Evolutionary conservation across 2,329 filamentous ascomycete species (phyloP).

Genomic region (Venturia pyrina): DNA sequence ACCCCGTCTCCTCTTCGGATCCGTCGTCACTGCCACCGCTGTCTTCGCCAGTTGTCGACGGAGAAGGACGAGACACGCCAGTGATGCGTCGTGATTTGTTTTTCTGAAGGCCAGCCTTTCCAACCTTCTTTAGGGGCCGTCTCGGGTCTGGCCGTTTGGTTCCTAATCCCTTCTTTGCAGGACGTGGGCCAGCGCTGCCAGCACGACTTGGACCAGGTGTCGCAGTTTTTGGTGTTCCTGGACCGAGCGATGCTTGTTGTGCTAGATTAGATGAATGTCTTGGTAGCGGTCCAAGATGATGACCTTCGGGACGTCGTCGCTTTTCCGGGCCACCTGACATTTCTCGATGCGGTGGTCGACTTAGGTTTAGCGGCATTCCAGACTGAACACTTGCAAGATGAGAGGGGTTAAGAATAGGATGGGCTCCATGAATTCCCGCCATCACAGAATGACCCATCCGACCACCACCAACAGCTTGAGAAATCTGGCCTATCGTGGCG

Average conservation of each 20-base stretch:
- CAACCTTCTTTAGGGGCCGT: slow-evolving; percentile 15
- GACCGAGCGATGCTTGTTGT: slow-evolving; percentile 51
- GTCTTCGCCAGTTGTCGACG: slow-evolving; percentile 37
- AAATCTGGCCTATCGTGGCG: not conserved
- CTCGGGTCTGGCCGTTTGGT: slow-evolving; percentile 5
- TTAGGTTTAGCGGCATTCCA: slow-evolving; percentile 21
- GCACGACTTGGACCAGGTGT: slow-evolving; percentile 45
- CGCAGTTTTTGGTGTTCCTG: slow-evolving; percentile 52
- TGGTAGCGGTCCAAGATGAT: slow-evolving; percentile 41
- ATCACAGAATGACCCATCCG: slow-evolving; percentile 12
- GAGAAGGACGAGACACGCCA: slow-evolving; percentile 27
- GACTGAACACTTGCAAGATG: slow-evolving; percentile 17
- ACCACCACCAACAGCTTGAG: not conserved
- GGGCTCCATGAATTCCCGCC: slow-evolving; percentile 14
- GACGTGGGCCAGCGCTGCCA: slow-evolving; percentile 46
- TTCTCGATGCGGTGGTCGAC: slow-evolving; percentile 42
- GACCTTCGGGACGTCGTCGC: slow-evolving; percentile 46
- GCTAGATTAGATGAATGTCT: slow-evolving; percentile 42
- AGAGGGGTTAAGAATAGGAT: slow-evolving; percentile 15
- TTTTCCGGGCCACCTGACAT: slow-evolving; percentile 46
- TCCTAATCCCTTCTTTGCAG: slow-evolving; percentile 20
- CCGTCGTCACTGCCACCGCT: slow-evolving; percentile 43
- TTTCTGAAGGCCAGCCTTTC: slow-evolving; percentile 23
- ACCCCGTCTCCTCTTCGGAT: slow-evolving; percentile 25
- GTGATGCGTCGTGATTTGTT: slow-evolving; percentile 27